Conservation (phyloP, 352 stramenopile species). For the Phytophthora pistaciae region DNA sequence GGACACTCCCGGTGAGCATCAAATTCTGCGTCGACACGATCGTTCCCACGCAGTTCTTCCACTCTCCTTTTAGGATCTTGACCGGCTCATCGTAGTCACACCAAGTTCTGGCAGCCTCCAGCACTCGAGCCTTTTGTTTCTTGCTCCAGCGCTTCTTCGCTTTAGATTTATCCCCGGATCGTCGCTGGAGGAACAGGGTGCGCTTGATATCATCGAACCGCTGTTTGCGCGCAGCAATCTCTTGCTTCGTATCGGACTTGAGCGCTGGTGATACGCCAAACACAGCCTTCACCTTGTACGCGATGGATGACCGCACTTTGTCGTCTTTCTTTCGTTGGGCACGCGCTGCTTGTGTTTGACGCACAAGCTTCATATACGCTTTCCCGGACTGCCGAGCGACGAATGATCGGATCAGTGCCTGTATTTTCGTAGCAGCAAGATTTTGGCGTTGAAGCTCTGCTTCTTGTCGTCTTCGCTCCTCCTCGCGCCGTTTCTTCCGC, state of each 20-base stretch:
- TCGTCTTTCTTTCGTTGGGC: slow-evolving; percentile 58
- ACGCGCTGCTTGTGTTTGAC: slow-evolving; percentile 52
- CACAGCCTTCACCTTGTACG: slow-evolving; percentile 49
- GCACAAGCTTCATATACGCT: slow-evolving; percentile 61
- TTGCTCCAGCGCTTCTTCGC: slow-evolving; percentile 62
- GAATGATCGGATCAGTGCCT: slow-evolving; percentile 49
- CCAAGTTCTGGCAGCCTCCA: slow-evolving; percentile 57
- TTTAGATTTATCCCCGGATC: slow-evolving; percentile 15
- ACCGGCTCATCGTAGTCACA: slow-evolving; percentile 61
- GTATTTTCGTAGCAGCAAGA: slow-evolving; percentile 50
- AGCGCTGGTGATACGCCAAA: slow-evolving; percentile 49
- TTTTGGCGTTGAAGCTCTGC: slow-evolving; percentile 24
- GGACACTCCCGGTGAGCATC: slow-evolving; percentile 59
- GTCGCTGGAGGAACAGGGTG: slow-evolving; percentile 56
- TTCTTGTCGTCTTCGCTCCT: slow-evolving; percentile 33
- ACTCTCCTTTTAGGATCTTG: slow-evolving; percentile 57
- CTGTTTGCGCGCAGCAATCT: slow-evolving; percentile 42
- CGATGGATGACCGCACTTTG: slow-evolving; percentile 41
- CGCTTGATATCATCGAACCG: slow-evolving; percentile 55
- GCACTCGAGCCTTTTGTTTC: slow-evolving; percentile 34
- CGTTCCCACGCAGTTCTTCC: slow-evolving; percentile 51
- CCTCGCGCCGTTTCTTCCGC: slow-evolving; percentile 30
- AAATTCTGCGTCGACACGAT: slow-evolving; percentile 78
- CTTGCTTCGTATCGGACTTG: slow-evolving; percentile 70
- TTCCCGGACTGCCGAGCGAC: slow-evolving; percentile 42